These are phyloP conservation scores for Schizochytrium sp. DNA, from an alignment of 108 stramenopile species.

Conservation along the genomic window DNA sequence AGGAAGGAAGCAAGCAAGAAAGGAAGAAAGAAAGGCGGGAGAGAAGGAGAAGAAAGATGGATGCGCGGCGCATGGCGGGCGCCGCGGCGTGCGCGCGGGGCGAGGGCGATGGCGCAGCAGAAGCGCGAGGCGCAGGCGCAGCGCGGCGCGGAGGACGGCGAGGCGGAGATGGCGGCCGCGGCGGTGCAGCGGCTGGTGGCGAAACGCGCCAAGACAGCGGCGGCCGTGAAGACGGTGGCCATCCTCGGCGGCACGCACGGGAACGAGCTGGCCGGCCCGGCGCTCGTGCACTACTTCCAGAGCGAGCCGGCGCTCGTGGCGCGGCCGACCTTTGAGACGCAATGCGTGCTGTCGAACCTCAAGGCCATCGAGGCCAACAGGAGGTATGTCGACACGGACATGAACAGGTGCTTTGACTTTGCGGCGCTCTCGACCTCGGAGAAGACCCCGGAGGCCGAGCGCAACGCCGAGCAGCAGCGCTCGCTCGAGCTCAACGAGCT, in stretches of 20 bases:
- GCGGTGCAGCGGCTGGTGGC: not conserved
- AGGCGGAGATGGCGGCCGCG: not conserved
- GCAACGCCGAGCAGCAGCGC: slow-evolving; percentile 49
- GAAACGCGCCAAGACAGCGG: not conserved
- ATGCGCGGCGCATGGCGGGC: no score
- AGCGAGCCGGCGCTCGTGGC: not conserved
- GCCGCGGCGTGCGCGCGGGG: no score
- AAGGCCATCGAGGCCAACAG: slow-evolving; percentile 60
- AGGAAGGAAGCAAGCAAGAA: no score
- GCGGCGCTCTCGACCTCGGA: slow-evolving; percentile 18
- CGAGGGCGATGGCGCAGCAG: no score
- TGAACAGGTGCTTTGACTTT: slow-evolving; percentile 66
- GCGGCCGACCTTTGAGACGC: slow-evolving; percentile 30
- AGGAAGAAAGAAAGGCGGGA: no score
- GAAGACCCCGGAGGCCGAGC: not conserved
- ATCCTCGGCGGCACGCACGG: slow-evolving; percentile 79
- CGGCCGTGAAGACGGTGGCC: slow-evolving; percentile 37
- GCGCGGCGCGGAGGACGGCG: no score
- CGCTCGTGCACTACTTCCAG: slow-evolving; percentile 28
- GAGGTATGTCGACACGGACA: slow-evolving; percentile 63
- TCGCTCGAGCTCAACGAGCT: slow-evolving; percentile 58
- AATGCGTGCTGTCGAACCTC: slow-evolving; percentile 62
- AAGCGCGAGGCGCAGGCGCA: no score
- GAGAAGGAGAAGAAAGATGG: no score
- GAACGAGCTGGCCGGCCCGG: slow-evolving; percentile 75